These are phyloP conservation scores for Pseudozyma sp. DNA, from an alignment of 1,284 basidiomycete species.

Conservation along the genomic window DNA sequence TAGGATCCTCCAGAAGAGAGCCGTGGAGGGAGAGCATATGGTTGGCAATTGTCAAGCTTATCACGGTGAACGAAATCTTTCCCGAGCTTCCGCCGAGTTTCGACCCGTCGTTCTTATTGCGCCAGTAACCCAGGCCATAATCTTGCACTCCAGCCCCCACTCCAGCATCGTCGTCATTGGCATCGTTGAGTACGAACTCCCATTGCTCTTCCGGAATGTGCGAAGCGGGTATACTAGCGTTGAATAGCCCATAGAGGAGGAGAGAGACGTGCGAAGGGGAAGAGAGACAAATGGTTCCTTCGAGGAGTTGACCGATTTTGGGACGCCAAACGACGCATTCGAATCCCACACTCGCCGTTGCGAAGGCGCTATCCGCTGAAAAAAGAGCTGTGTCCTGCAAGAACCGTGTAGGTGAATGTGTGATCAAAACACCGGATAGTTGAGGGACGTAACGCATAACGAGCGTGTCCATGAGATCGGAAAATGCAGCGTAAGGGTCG, in stretches of 20 bases:
- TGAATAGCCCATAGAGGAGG: slow-evolving; percentile 93
- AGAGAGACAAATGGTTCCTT: slow-evolving; percentile 86
- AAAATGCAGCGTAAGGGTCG: slow-evolving; percentile 53
- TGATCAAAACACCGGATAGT: slow-evolving; percentile 85
- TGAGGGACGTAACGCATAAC: slow-evolving; percentile 80
- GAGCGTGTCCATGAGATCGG: slow-evolving; percentile 65
- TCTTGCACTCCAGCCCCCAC: slow-evolving; percentile 9
- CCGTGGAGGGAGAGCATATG: slow-evolving; percentile 93
- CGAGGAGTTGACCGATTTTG: slow-evolving; percentile 83
- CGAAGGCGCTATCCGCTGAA: slow-evolving; percentile 86
- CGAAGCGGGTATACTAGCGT: slow-evolving; percentile 91
- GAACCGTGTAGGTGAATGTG: slow-evolving; percentile 83
- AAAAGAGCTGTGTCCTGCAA: slow-evolving; percentile 78
- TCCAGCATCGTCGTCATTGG: slow-evolving; percentile 26
- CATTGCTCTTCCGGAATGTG: slow-evolving; percentile 86
- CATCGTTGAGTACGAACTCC: slow-evolving; percentile 82
- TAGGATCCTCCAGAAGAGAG: slow-evolving; percentile 86
- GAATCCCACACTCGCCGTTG: slow-evolving; percentile 81
- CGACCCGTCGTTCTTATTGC: slow-evolving; percentile 78
- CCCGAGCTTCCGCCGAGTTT: slow-evolving; percentile 80
- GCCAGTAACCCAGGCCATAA: slow-evolving; percentile 78
- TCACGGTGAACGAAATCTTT: slow-evolving; percentile 85
- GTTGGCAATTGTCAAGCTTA: slow-evolving; percentile 91
- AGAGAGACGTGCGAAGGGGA: slow-evolving; percentile 95
- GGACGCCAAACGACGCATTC: slow-evolving; percentile 91